Percentiles rank a stretch among this genome's conserved stretches.
These are phyloP conservation scores for Pterocarpus macrocarpus DNA, from an alignment of 306 rosid species.

Conservation along the genomic window DNA sequence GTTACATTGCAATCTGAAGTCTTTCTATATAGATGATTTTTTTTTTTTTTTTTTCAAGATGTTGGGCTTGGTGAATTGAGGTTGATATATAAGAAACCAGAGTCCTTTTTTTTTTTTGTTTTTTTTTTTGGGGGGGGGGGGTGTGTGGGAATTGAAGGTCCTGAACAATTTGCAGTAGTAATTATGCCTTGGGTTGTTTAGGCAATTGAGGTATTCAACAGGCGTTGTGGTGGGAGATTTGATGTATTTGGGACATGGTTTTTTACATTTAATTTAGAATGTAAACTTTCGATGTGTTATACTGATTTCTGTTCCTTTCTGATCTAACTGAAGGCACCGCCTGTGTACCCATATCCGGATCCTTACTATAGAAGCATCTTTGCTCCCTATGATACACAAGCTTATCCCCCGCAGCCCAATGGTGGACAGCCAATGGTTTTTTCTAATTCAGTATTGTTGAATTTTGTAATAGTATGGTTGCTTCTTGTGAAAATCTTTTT, in stretches of 20 bases:
- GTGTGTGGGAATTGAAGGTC: constrained; percentile 6
- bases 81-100: neutral
- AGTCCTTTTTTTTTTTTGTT: neutral
- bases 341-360: constrained; percentile 83
- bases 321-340: constrained; percentile 66
- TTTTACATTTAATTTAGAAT: constrained; percentile 6
- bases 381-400: constrained; percentile 80
- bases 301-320: constrained; percentile 42
- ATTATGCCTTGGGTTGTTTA: neutral
- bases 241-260: constrained; percentile 5
- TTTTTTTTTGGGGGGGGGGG: too few species aligned
- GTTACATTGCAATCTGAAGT: neutral
- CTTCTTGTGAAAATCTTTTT: constrained; percentile 9
- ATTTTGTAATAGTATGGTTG: neutral
- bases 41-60: neutral
- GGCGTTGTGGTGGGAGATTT: neutral
- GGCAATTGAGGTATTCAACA: neutral
- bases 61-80: neutral
- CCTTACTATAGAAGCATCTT: constrained; percentile 93
- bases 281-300: constrained; percentile 1
- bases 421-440: constrained; percentile 86
- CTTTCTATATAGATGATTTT: neutral
- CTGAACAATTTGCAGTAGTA: constrained; percentile 4
- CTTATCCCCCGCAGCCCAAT: constrained; percentile 80
- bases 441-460: constrained; percentile 11